A percentile compares a stretch with the other conserved stretches of the same genome.
Conservation (phyloP, 2,329 filamentous ascomycete genomes). For the Curvularia sp. region DNA sequence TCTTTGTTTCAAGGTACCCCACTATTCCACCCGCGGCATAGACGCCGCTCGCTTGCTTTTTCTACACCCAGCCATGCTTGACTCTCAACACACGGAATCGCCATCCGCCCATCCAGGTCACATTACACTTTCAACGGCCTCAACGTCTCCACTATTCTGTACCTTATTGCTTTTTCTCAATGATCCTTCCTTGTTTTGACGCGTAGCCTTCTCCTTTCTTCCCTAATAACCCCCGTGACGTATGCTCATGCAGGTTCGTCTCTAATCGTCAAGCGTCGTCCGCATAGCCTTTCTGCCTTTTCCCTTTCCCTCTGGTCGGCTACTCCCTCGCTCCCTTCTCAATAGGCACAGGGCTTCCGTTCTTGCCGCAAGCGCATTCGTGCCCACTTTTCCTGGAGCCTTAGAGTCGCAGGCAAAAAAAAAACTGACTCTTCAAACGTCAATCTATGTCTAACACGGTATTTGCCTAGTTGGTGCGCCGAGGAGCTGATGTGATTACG, state of each 20-base stretch:
- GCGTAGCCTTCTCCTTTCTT: neutral
- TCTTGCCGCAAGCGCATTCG: neutral
- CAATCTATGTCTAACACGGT: neutral
- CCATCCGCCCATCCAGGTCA: constrained; percentile 2
- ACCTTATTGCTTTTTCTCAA: neutral
- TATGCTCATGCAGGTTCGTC: constrained; percentile 5
- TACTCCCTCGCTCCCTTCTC: neutral
- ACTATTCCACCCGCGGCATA: neutral
- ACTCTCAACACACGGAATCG: neutral
- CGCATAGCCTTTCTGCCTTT: neutral
- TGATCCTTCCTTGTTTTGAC: neutral
- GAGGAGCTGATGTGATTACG: neutral
- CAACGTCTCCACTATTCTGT: constrained; percentile 2
- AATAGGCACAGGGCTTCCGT: neutral
- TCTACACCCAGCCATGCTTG: neutral
- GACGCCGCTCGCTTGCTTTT: neutral
- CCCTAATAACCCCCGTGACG: neutral
- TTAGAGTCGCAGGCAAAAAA: neutral
- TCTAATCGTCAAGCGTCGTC: neutral
- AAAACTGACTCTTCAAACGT: neutral
- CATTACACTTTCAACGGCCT: constrained; percentile 5
- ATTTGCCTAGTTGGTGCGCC: neutral
- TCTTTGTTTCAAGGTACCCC: neutral
- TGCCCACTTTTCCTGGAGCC: neutral
- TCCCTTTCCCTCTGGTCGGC: neutral